phyloP scores from a whole-genome alignment of 164 flowering plant genomes.

The Brasenia schreberi region DNA sequence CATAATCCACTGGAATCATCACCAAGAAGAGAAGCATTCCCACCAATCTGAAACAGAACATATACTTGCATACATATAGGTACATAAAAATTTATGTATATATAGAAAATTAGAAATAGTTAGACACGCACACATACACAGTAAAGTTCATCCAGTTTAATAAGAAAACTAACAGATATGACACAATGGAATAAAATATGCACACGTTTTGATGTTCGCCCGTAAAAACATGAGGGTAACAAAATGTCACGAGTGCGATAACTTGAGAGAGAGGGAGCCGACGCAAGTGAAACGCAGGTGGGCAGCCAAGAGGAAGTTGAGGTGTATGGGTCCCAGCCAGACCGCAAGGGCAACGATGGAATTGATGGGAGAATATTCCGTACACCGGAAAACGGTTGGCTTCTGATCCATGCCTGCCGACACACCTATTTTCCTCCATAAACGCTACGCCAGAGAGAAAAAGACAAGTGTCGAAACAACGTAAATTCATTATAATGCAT shows the following conservation, averaged over 20 bases:
- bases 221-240: no score
- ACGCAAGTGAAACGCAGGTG: constrained; percentile 24
- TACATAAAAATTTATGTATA: no score
- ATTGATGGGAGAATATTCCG: constrained; percentile 13
- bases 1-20: constrained; percentile 49
- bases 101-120: no score
- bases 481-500: no score
- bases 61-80: not conserved
- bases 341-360: constrained; percentile 27
- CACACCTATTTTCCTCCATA: constrained; percentile 1
- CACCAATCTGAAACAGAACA: constrained; percentile 32
- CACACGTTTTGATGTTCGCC: no score
- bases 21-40: constrained; percentile 42
- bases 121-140: not conserved
- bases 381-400: constrained; percentile 23
- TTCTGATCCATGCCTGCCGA: not conserved
- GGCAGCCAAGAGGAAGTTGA: constrained; percentile 28
- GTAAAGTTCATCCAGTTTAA: no score
- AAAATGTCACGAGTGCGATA: not conserved
- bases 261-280: not conserved
- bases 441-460: not conserved
- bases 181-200: no score
- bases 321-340: constrained; percentile 66
- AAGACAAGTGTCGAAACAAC: not conserved
- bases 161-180: no score